A percentile compares a stretch with the other conserved stretches of the same genome.
Conservation (phyloP, 768 basidiomycete species). For the Suillus bovinus region DNA sequence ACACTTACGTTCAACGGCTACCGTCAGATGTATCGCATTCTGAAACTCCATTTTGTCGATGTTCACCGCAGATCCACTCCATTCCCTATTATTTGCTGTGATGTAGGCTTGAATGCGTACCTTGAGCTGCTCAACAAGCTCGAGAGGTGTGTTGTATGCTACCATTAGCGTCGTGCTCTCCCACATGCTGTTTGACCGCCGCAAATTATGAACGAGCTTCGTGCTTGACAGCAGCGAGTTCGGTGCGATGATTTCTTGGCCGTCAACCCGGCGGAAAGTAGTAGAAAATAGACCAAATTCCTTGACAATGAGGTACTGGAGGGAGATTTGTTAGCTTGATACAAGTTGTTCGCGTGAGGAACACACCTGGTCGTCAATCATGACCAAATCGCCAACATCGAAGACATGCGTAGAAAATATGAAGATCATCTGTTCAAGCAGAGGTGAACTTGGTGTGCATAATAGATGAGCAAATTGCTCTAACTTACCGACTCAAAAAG, state of each 20-base stretch:
- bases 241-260: slow-evolving; percentile 77
- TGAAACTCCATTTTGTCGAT: slow-evolving; percentile 83
- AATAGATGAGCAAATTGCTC: not conserved
- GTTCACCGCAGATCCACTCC: slow-evolving; percentile 62
- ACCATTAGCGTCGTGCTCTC: slow-evolving; percentile 69
- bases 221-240: slow-evolving; percentile 69
- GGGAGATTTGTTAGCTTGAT: not conserved
- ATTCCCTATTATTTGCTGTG: slow-evolving; percentile 65
- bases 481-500: slow-evolving; percentile 70
- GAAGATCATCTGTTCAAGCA: slow-evolving; percentile 64
- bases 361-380: slow-evolving; percentile 71
- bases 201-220: slow-evolving; percentile 78
- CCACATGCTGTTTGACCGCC: slow-evolving; percentile 78
- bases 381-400: slow-evolving; percentile 78
- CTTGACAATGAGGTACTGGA: slow-evolving; percentile 45
- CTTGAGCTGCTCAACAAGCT: slow-evolving; percentile 66
- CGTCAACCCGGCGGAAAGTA: slow-evolving; percentile 76
- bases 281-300: slow-evolving; percentile 84
- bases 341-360: not conserved
- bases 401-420: slow-evolving; percentile 87
- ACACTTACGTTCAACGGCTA: slow-evolving; percentile 71
- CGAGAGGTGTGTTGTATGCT: slow-evolving; percentile 69
- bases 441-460: slow-evolving; percentile 1
- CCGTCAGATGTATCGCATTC: slow-evolving; percentile 64
- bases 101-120: slow-evolving; percentile 61